Percentiles rank a stretch among this genome's conserved stretches.
Evolutionary conservation across 306 rosid species (phyloP).

Genomic region (Lathyrus oleraceus): DNA sequence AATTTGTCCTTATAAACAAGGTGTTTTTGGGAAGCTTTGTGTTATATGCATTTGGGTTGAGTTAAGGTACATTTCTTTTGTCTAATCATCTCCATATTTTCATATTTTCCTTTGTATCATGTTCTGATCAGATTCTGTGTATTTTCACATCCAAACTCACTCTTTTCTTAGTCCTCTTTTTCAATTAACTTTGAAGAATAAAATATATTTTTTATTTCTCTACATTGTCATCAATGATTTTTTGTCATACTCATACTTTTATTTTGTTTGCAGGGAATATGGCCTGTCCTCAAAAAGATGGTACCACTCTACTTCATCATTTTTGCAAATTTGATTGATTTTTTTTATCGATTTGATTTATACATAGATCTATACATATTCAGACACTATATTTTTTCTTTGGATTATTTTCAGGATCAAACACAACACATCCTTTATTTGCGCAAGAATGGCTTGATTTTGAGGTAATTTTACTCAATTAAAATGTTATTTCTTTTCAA

Average conservation of each 20-base stretch:
- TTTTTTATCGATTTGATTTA: background rate
- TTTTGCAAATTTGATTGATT: background rate
- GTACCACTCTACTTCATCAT: background rate
- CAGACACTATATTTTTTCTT: background rate
- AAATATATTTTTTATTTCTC: background rate
- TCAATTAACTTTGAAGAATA: background rate
- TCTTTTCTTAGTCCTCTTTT: background rate
- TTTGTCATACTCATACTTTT: background rate
- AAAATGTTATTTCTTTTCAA: background rate
- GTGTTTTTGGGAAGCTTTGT: background rate
- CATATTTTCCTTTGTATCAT: background rate
- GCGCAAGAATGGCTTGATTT: background rate
- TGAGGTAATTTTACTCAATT: conserved; percentile 29
- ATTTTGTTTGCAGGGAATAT: background rate
- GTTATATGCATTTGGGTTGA: background rate
- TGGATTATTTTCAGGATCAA: background rate
- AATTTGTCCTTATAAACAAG: background rate
- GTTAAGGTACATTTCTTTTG: background rate
- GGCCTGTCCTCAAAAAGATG: background rate
- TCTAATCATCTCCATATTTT: background rate
- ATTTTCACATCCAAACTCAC: background rate
- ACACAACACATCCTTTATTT: background rate
- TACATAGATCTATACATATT: background rate
- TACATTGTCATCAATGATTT: background rate
- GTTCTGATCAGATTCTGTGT: background rate